Evolutionary conservation across 306 rosid genomes (phyloP), one percentile per base, ranked within the genome.

Genomic region (Senna siamea): DNA sequence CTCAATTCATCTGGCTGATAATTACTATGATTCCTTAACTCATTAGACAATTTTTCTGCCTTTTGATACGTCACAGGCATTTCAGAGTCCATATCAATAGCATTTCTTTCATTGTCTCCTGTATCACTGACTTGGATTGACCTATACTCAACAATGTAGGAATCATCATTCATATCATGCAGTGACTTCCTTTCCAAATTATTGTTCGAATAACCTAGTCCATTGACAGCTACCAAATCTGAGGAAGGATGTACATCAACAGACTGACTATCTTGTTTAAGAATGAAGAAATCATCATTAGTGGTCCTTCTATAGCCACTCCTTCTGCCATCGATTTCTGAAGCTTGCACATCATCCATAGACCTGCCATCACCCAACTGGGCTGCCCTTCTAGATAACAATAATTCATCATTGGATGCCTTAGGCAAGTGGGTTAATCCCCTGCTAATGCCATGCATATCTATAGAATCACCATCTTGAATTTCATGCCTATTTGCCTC

Each of bases 1-100:
- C 87, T 92, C 77, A 95, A 82, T 59, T 77, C 99, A 85, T 95
- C 89, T 53, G 89, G 93, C 79, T 90, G 87, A 75, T 95, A 88
- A 73, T 82, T 87, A 72, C 48, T 76, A 74, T 57, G 82, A 60
- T 75, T 38, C 30, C 50, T 70, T 20, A 51, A 78, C 70, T 72
- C 80, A 70, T 77, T 76, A 13, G 84, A 77, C 56, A 35, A 20
- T 65, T 78, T 90, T 75, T 86, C 94, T 38, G 70, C 80, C 82
- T 73, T 76, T 61, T 79, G 83, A 79, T 61, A 76, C 67, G 74
- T 63, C 44, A 78, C 68, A 70, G 93, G 89, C 58, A 91, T 75
- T 83, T 90, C 97, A 53, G 92, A 95, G 62, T 90, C 91, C 78
- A 95, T 76, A 80, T 87, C 91, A 44, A 95, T 91, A 82, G 88